Percentiles rank a stretch among this genome's conserved stretches.
Conservation (phyloP, 345 rosid genomes). For the Salix dunnii region DNA sequence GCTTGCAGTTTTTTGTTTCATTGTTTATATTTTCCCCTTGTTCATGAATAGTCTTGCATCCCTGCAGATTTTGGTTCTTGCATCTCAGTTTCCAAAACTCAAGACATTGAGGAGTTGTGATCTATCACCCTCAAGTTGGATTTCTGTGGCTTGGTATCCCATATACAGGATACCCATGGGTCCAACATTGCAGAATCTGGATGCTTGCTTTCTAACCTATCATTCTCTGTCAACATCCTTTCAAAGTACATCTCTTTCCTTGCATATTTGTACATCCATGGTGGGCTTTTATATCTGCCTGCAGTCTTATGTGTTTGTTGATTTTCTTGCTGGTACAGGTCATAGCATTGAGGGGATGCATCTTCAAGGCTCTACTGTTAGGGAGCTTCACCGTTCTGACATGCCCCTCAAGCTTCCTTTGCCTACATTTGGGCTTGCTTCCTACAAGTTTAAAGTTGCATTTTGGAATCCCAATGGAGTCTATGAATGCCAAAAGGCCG, state of each 20-base stretch:
- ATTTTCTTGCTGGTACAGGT: conserved; percentile 34
- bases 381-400: conserved; percentile 33
- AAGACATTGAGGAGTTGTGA: conserved; percentile 75
- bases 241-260: conserved; percentile 41
- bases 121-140: conserved; percentile 80
- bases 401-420: conserved; percentile 45
- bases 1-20: background rate
- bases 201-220: conserved; percentile 84
- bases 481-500: conserved; percentile 47
- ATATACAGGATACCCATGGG: conserved; percentile 86
- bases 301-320: background rate
- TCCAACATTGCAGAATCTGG: conserved; percentile 79
- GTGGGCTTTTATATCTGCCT: background rate
- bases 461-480: conserved; percentile 64
- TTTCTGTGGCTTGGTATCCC: conserved; percentile 97
- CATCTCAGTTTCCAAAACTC: conserved; percentile 71
- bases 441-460: conserved; percentile 66
- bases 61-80: conserved; percentile 62
- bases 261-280: background rate
- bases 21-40: background rate
- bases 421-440: conserved; percentile 76
- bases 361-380: conserved; percentile 20
- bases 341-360: conserved; percentile 22
- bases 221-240: conserved; percentile 62
- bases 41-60: conserved; percentile 1